phyloP scores from a whole-genome alignment of 495 filamentous ascomycete genomes.

The Terfezia claveryi region DNA sequence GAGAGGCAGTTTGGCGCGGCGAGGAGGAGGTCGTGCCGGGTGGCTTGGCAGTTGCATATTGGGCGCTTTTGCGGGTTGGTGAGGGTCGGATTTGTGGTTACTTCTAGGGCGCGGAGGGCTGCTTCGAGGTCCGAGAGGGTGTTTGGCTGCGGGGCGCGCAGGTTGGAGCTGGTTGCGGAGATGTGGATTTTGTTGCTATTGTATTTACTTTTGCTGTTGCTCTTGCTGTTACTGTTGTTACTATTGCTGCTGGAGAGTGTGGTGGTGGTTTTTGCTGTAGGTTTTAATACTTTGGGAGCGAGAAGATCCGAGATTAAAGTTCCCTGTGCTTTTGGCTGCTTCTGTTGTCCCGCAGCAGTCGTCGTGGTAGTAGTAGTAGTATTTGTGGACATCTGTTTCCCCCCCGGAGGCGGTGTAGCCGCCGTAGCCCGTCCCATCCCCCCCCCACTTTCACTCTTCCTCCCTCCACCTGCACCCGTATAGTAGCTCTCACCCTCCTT shows the following conservation, averaged over 20 bases:
- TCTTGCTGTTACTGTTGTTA: too few species aligned
- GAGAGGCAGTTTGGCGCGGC: constrained; percentile 79
- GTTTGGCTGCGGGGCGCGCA: constrained; percentile 37
- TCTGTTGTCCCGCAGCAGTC: constrained; percentile 30
- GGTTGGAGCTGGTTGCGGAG: constrained; percentile 51
- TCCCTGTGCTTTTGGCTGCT: constrained; percentile 41
- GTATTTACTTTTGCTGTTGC: constrained; percentile 1
- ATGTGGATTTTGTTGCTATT: constrained; percentile 39
- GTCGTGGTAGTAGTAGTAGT: constrained; percentile 1
- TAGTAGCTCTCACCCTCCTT: constrained; percentile 5
- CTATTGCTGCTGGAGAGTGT: too few species aligned
- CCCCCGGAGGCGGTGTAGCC: constrained; percentile 12
- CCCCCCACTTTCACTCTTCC: neutral
- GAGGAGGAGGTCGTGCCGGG: constrained; percentile 60
- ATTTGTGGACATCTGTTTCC: constrained; percentile 1
- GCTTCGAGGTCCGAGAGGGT: constrained; percentile 67
- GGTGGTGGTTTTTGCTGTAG: constrained; percentile 13
- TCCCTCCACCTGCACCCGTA: neutral
- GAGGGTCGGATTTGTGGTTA: constrained; percentile 64
- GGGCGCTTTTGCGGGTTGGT: constrained; percentile 30
- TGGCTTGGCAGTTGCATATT: constrained; percentile 59
- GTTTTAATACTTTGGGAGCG: constrained; percentile 18
- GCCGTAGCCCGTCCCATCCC: constrained; percentile 1
- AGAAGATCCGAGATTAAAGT: constrained; percentile 54
- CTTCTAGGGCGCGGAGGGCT: constrained; percentile 74